Percentiles rank a stretch among this genome's conserved stretches.
Evolutionary conservation across 495 filamentous ascomycete genomes (phyloP).

Genomic region (Annulohypoxylon bovei): DNA sequence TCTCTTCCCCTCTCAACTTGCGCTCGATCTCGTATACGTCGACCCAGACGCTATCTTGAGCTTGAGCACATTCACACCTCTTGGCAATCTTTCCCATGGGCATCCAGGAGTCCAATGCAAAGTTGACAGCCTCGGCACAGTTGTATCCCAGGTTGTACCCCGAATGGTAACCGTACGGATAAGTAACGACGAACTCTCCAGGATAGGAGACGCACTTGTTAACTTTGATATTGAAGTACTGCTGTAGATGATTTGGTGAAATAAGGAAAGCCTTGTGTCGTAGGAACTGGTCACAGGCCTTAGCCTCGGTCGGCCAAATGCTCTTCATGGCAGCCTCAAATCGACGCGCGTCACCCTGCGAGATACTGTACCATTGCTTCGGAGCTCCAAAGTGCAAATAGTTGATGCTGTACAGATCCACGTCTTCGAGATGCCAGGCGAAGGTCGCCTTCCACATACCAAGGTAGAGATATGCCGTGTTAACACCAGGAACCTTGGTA

Average conservation of each 20-base stretch:
- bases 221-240: conserved; percentile 90
- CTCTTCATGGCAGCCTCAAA: conserved; percentile 97
- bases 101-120: conserved; percentile 93
- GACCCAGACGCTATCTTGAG: conserved; percentile 96
- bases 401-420: conserved; percentile 99
- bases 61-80: conserved; percentile 88
- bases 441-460: conserved; percentile 99
- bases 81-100: conserved; percentile 96
- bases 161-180: conserved; percentile 98
- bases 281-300: conserved; percentile 94
- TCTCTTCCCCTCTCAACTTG: conserved; percentile 89
- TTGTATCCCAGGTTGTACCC: conserved; percentile 99
- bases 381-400: conserved; percentile 99
- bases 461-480: conserved; percentile 97
- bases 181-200: conserved; percentile 98
- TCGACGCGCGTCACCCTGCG: conserved; percentile 89
- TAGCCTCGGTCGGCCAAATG: conserved; percentile 96
- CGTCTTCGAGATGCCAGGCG: conserved; percentile 98
- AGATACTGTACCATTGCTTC: conserved; percentile 99
- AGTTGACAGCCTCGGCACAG: conserved; percentile 98
- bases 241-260: conserved; percentile 85
- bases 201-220: conserved; percentile 96
- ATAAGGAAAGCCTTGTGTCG: conserved; percentile 99
- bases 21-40: conserved; percentile 95
- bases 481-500: conserved; percentile 94